Base-by-base conservation (phyloP, 2,329 filamentous ascomycete genomes). In the Fusarium penzigii region DNA sequence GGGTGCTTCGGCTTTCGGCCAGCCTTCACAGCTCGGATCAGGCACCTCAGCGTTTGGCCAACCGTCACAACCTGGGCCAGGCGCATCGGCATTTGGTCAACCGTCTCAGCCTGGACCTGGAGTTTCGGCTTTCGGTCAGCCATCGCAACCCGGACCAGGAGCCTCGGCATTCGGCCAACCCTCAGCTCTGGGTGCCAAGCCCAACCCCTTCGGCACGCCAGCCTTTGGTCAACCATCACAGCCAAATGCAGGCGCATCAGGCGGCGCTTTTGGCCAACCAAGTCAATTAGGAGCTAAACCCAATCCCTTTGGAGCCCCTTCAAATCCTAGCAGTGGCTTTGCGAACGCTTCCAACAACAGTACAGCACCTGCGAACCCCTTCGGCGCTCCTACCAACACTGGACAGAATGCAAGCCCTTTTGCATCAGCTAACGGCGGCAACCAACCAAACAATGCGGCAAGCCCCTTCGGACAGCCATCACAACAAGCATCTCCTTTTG, bases 81-180 rank as follows among this genome's bases (percentile, higher is more conserved):
- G 32, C 41, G 53, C 46, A 13, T 61, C 68, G 10, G 58, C 68
- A 0, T 77, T 78, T 53, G 74, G 75, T 1, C 75, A 78, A 46
- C 68, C 76, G 29, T 66, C 72, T 17, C 67, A 66, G 10, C 62
- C 67, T 10, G 76, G 64, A 55, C 66, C 72, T 56, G 69, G 66
- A 38, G 39, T 59, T n/a, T 61, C 66, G 3, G 64, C 68, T 1
- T 70, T 67, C 49, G 70, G 64, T 5, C 73, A 75, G 49, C 62
- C 74, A 17, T 59, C 66, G 46, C 67, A 71, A 45, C 54, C 62
- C 14, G 60, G 42, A 11, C 43, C 41, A 5, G 53, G 59, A 43
- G 53, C 47, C n/a, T 61, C 68, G 11, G 58, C 68, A 0, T 77
- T 78, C 52, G 74, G 75, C 1, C 75, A 78, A 46, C 69, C 76